Conservation (phyloP, 2,329 filamentous ascomycete genomes). For the Trichophyton schoenleinii region DNA sequence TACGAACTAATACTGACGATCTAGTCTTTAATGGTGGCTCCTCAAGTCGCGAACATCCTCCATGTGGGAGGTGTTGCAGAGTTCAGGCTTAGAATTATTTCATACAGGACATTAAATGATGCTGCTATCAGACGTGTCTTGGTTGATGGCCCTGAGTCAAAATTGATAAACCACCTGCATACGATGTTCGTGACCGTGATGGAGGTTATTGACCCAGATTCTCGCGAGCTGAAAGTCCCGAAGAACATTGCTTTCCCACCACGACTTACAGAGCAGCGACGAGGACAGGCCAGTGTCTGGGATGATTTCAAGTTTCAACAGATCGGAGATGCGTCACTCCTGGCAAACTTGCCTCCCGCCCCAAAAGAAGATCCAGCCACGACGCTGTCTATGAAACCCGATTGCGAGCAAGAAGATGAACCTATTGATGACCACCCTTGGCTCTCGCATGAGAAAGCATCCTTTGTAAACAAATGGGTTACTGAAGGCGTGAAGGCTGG, state of each 20-base stretch:
- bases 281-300: constrained; percentile 22
- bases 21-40: constrained; percentile 15
- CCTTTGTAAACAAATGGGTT: constrained; percentile 22
- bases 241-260: constrained; percentile 15
- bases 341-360: constrained; percentile 11
- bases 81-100: constrained; percentile 13
- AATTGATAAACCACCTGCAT: constrained; percentile 10
- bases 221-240: constrained; percentile 9
- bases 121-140: constrained; percentile 17
- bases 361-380: constrained; percentile 7
- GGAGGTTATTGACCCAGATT: constrained; percentile 13
- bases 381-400: background rate
- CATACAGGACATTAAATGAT: constrained; percentile 15
- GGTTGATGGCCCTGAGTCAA: constrained; percentile 13
- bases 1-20: background rate
- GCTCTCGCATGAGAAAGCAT: constrained; percentile 19
- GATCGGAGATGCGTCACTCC: constrained; percentile 21
- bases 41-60: constrained; percentile 15
- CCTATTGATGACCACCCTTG: constrained; percentile 15
- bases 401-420: background rate
- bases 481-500: constrained; percentile 16
- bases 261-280: constrained; percentile 12
- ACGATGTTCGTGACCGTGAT: constrained; percentile 18
- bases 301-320: constrained; percentile 20
- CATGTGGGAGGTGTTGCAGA: constrained; percentile 8